Conservation (phyloP, 345 rosid genomes). For the Linum tenue region DNA sequence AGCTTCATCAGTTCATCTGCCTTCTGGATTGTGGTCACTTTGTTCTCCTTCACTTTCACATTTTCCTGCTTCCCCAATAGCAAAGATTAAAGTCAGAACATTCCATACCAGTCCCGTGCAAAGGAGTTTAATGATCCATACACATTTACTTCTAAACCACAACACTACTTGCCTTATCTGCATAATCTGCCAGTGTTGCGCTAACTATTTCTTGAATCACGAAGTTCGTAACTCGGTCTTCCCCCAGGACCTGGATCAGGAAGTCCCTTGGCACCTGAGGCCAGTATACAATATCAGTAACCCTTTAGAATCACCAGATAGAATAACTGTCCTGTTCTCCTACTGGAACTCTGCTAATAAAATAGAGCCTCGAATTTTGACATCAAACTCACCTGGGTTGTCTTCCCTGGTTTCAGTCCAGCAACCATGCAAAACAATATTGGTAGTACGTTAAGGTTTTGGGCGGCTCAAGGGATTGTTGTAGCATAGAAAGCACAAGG, state of each 20-base stretch:
- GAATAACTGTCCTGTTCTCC: too few species aligned
- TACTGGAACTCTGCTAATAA: constrained; percentile 3
- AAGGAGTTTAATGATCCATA: not conserved
- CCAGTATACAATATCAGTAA: constrained; percentile 1
- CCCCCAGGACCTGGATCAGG: constrained; percentile 43
- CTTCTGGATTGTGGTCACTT: constrained; percentile 40
- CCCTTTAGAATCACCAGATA: not conserved
- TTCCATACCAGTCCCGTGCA: not conserved
- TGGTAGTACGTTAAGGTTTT: constrained; percentile 18
- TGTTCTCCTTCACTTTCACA: constrained; percentile 44
- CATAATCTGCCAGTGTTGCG: constrained; percentile 51
- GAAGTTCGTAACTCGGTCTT: constrained; percentile 50
- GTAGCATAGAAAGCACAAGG: constrained; percentile 5
- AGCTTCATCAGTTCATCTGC: constrained; percentile 40
- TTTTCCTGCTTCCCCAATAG: constrained; percentile 30
- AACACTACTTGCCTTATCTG: constrained; percentile 32
- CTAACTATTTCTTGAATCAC: constrained; percentile 53
- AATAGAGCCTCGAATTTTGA: not conserved
- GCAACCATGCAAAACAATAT: constrained; percentile 15
- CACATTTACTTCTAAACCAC: not conserved
- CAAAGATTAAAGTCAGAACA: not conserved
- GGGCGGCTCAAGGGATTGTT: not conserved
- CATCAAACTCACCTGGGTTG: constrained; percentile 37
- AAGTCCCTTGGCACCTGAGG: constrained; percentile 43
- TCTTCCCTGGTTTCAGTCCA: constrained; percentile 42